Percentiles rank a stretch among this genome's conserved stretches.
phyloP scores from a whole-genome alignment of 139 green algal genomes.

The Picochlorum sp. region DNA sequence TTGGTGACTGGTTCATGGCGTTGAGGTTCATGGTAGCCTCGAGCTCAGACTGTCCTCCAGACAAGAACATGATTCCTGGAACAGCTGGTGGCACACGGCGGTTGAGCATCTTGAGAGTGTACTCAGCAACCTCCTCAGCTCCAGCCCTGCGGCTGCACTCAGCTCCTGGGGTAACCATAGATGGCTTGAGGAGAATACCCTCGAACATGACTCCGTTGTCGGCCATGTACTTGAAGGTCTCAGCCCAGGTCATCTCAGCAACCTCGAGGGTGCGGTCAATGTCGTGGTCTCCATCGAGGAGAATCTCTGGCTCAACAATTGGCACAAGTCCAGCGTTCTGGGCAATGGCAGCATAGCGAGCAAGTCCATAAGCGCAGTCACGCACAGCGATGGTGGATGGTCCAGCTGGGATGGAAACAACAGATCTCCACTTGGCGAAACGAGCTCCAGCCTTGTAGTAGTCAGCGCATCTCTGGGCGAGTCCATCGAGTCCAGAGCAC shows the following conservation, averaged over 20 bases:
- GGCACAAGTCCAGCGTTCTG: conserved; percentile 89
- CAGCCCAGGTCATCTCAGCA: conserved; percentile 78
- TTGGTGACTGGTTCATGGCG: conserved; percentile 98
- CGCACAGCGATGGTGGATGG: conserved; percentile 60
- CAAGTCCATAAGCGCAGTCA: conserved; percentile 94
- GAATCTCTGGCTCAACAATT: conserved; percentile 98
- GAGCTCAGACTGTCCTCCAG: conserved; percentile 96
- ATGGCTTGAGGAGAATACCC: conserved; percentile 99
- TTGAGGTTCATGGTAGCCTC: conserved; percentile 99
- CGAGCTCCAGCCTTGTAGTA: conserved; percentile 98
- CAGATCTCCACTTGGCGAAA: conserved; percentile 95
- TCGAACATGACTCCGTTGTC: conserved; percentile 97
- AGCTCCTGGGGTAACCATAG: conserved; percentile 98
- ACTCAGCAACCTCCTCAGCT: conserved; percentile 81
- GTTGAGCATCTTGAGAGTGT: conserved; percentile 91
- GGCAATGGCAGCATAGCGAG: conserved; percentile 92
- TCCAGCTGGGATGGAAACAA: conserved; percentile 82
- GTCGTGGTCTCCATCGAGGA: conserved; percentile 89
- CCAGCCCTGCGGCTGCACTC: conserved; percentile 64
- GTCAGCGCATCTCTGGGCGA: conserved; percentile 77
- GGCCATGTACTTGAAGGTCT: conserved; percentile 98
- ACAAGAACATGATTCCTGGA: conserved; percentile 99
- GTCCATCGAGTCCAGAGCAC: conserved; percentile 94
- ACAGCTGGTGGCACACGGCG: conserved; percentile 94
- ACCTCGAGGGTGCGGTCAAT: conserved; percentile 85